Evolutionary conservation across 2,329 filamentous ascomycete genomes (phyloP).

Genomic region (Hymenoscyphus infarciens): DNA sequence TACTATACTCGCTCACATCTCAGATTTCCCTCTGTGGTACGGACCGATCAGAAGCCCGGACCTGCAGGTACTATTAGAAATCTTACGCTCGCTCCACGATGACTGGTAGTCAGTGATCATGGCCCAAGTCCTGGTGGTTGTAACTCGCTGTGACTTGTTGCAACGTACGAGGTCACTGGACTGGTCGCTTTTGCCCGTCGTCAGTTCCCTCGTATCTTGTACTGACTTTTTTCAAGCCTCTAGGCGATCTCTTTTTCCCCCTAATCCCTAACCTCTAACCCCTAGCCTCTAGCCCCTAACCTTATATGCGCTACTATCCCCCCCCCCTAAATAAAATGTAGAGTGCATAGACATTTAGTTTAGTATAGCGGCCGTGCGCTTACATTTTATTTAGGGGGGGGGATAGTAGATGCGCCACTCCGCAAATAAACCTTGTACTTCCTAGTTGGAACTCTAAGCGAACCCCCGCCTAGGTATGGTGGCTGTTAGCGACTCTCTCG

Average conservation of each 20-base stretch:
- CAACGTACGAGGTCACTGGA: background rate
- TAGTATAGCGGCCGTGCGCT: no score
- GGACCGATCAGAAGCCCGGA: background rate
- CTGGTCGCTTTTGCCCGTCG: background rate
- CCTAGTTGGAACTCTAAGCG: background rate
- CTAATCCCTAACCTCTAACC: no score
- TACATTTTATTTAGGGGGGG: no score
- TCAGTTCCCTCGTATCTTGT: no score
- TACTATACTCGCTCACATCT: background rate
- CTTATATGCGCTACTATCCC: no score
- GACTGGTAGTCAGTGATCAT: constrained; percentile 1
- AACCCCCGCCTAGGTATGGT: no score
- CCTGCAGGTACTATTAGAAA: background rate
- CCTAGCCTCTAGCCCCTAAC: no score
- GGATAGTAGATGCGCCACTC: background rate
- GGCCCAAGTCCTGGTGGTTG: background rate
- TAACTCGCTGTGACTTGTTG: background rate
- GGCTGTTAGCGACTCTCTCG: no score
- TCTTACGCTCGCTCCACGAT: background rate
- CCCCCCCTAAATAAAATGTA: no score
- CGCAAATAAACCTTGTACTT: background rate
- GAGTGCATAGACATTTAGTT: no score
- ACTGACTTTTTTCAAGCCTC: no score
- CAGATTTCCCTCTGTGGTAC: background rate
- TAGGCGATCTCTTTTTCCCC: no score